phyloP scores from a whole-genome alignment of 805 yeast genomes.

The Groenewaldozyma tartarivorans region DNA sequence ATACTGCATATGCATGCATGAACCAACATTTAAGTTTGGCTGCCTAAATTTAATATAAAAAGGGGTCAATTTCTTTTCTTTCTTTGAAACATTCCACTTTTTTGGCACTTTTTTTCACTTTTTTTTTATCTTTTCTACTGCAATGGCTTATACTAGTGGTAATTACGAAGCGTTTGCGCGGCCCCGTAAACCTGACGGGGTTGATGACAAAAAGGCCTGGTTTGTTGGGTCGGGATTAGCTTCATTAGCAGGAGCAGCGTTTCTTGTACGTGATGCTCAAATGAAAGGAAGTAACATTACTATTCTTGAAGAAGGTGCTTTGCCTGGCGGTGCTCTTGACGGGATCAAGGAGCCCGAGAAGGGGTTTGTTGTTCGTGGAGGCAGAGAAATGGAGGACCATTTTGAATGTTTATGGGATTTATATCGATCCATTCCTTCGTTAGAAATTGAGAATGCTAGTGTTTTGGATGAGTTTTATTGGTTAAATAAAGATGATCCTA shows the following conservation, averaged over 20 bases:
- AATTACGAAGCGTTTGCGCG: conserved; percentile 1
- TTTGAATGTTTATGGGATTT: conserved; percentile 2
- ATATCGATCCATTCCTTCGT: neutral
- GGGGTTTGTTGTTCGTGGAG: conserved; percentile 2
- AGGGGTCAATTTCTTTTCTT: too few species aligned
- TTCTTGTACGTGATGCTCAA: conserved; percentile 1
- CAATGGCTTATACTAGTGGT: neutral
- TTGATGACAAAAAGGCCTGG: conserved; percentile 1
- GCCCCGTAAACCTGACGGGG: conserved; percentile 1
- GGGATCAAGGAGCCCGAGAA: conserved; percentile 1
- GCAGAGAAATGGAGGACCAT: conserved; percentile 1
- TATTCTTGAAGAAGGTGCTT: neutral
- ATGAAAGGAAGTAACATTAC: conserved; percentile 1
- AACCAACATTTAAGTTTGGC: too few species aligned
- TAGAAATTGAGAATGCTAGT: neutral
- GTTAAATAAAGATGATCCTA: neutral
- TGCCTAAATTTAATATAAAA: too few species aligned
- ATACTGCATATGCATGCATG: too few species aligned
- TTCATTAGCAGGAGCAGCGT: conserved; percentile 1
- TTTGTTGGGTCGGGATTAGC: conserved; percentile 3
- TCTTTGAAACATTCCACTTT: too few species aligned
- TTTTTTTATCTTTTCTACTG: too few species aligned
- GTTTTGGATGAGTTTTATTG: neutral
- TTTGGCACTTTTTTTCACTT: too few species aligned
- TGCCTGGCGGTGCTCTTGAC: conserved; percentile 2